Conservation (phyloP, 352 stramenopile species). For the Phytophthora pinifolia region DNA sequence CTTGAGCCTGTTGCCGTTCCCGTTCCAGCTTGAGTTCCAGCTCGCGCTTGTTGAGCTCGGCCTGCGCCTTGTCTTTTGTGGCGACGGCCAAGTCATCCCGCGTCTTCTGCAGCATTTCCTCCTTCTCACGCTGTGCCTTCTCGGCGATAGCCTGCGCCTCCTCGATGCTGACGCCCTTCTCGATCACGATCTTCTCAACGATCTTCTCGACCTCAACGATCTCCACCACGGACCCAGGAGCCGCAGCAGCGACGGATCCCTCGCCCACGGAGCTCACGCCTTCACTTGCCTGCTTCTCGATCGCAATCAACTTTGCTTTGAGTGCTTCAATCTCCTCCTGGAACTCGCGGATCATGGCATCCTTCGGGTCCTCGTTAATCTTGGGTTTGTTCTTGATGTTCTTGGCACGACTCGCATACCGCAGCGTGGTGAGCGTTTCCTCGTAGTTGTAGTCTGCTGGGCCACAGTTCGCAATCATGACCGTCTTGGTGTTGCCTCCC, state of each 20-base stretch:
- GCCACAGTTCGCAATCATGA: slow-evolving; percentile 72
- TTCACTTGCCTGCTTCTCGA: too few relatives aligned
- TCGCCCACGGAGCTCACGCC: neutral
- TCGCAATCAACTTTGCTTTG: neutral
- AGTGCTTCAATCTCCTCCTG: slow-evolving; percentile 18
- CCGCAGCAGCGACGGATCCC: neutral
- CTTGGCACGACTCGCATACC: slow-evolving; percentile 60
- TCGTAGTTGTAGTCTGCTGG: slow-evolving; percentile 50
- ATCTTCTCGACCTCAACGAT: slow-evolving; percentile 86
- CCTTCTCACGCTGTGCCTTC: slow-evolving; percentile 74
- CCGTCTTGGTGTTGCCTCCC: slow-evolving; percentile 59
- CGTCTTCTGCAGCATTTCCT: slow-evolving; percentile 69
- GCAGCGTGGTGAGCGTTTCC: slow-evolving; percentile 67
- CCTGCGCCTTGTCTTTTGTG: slow-evolving; percentile 81
- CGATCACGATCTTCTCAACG: slow-evolving; percentile 81
- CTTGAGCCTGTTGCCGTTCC: slow-evolving; percentile 76
- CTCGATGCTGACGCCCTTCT: slow-evolving; percentile 82
- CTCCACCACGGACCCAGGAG: slow-evolving; percentile 5
- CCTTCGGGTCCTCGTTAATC: slow-evolving; percentile 56
- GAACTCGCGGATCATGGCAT: slow-evolving; percentile 50
- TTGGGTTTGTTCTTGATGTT: slow-evolving; percentile 55
- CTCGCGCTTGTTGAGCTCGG: slow-evolving; percentile 88
- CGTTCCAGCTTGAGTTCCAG: slow-evolving; percentile 84
- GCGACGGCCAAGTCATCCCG: slow-evolving; percentile 67
- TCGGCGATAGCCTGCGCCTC: slow-evolving; percentile 71